phyloP scores from a whole-genome alignment of 1,139 yeast genomes.

The Yarrowia galli region DNA sequence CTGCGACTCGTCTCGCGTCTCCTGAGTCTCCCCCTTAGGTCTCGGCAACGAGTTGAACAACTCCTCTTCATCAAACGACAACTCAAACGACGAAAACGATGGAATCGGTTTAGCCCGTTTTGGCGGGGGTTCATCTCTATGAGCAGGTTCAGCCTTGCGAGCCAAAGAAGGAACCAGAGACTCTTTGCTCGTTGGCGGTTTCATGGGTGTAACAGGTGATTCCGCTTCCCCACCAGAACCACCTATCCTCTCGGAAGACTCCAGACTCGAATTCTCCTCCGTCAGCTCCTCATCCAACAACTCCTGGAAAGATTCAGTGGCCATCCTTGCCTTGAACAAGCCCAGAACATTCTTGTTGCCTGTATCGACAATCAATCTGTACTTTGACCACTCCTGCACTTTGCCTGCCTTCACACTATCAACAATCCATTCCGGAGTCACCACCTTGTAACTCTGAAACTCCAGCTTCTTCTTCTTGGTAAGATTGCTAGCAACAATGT shows the following conservation, averaged over 20 bases:
- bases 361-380: conserved; percentile 57
- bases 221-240: no score
- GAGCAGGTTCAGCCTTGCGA: background rate
- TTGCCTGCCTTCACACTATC: conserved; percentile 62
- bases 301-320: conserved; percentile 48
- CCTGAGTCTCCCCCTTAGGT: background rate
- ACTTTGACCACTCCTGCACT: conserved; percentile 73
- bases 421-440: conserved; percentile 80
- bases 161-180: background rate
- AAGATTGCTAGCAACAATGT: conserved; percentile 77
- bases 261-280: background rate
- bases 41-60: background rate
- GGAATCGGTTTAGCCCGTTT: conserved; percentile 10
- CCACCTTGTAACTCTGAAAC: conserved; percentile 68
- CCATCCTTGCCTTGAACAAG: conserved; percentile 8
- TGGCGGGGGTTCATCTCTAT: background rate
- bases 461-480: conserved; percentile 78
- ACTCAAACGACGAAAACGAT: conserved; percentile 24
- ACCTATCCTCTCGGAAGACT: background rate
- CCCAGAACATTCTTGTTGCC: conserved; percentile 4
- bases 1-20: no score
- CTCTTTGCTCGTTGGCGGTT: background rate
- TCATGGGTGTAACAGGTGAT: background rate
- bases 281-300: conserved; percentile 43
- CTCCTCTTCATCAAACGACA: conserved; percentile 23